Conservation (phyloP, 1,139 yeast genomes). For the Suhomyces anneliseae region DNA sequence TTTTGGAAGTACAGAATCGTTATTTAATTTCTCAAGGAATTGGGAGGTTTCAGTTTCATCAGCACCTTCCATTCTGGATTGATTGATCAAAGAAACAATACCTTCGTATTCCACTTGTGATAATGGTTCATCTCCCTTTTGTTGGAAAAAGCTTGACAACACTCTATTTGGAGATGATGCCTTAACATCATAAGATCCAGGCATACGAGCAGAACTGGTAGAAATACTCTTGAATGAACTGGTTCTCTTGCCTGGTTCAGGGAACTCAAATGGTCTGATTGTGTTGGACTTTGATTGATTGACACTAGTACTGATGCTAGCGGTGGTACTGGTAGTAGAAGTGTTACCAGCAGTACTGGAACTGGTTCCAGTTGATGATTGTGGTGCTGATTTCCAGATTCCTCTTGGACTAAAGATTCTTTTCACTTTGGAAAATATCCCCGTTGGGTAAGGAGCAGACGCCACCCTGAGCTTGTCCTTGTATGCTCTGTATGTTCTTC, state of each 20-base stretch:
- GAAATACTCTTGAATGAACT: constrained; percentile 7
- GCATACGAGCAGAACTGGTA: constrained; percentile 3
- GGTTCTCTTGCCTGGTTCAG: constrained; percentile 13
- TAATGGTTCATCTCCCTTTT: constrained; percentile 74
- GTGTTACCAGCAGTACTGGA: no score
- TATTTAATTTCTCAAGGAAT: neutral
- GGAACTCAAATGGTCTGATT: constrained; percentile 12
- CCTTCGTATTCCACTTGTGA: constrained; percentile 83
- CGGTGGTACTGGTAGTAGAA: no score
- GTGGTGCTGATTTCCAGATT: constrained; percentile 1
- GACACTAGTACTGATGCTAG: no score
- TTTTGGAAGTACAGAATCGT: neutral
- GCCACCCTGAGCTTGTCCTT: constrained; percentile 24
- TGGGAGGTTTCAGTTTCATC: neutral
- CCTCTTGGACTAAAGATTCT: constrained; percentile 21
- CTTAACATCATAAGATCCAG: constrained; percentile 11
- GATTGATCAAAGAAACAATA: constrained; percentile 56
- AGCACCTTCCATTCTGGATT: constrained; percentile 15
- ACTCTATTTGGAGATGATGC: constrained; percentile 49
- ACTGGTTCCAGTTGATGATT: neutral
- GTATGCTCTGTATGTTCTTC: constrained; percentile 37
- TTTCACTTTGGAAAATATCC: constrained; percentile 35
- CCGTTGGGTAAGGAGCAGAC: constrained; percentile 25
- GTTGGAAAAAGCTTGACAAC: constrained; percentile 69
- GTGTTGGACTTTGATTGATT: neutral